Base-by-base conservation (phyloP, 2,329 filamentous ascomycete species). In the Sporothrix euskadiensis region DNA sequence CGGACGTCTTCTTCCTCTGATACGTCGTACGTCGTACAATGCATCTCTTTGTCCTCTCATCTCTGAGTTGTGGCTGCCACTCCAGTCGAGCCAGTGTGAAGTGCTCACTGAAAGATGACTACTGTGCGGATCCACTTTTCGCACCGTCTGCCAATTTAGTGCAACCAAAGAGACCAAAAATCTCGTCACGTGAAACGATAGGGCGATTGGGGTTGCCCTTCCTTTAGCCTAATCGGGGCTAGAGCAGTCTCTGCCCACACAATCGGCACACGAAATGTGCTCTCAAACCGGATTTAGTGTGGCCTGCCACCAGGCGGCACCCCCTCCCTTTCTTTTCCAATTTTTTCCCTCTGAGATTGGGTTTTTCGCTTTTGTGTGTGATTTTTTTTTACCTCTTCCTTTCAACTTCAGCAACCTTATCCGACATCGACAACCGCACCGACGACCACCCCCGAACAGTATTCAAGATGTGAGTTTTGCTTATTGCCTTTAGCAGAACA, bases 131-230 rank as follows among this genome's bases (percentile, higher is more conserved):
- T n/a, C 39, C 12, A n/a, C 8, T 26, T 22, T 44, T 66, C 61
- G 22, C 54, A 73, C 66, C 14, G 65, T 73, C 41, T 52, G 22
- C 26, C 4, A 9, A 47, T n/a, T 6, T 32, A 10, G 32, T 16
- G 6, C n/a, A 49, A 26, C 26, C 26, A 26, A 26, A 26, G 26
- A 26, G 26, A 26, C 26, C 26, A 26, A 26, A 26, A 26, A 1
- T 26, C 26, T 26, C 26, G 26, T 74, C 73, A 75, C 73, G 74
- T 75, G 74, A 49, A 32, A 1, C n/a, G 41, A 68, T 66, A 56
- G 47, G 44, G 54, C 54, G 71, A 69, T 72, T 63, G 70, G 75
- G 75, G 76, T 74, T 77, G 75, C 76, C 76, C 76, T 77, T 75
- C 61, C 71, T 63, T 56, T 72, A 71, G 54, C 75, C 73, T 9